A percentile compares a stretch with the other conserved stretches of the same genome.
Conservation (phyloP, 306 rosid species). For the Arachis hypogaea region DNA sequence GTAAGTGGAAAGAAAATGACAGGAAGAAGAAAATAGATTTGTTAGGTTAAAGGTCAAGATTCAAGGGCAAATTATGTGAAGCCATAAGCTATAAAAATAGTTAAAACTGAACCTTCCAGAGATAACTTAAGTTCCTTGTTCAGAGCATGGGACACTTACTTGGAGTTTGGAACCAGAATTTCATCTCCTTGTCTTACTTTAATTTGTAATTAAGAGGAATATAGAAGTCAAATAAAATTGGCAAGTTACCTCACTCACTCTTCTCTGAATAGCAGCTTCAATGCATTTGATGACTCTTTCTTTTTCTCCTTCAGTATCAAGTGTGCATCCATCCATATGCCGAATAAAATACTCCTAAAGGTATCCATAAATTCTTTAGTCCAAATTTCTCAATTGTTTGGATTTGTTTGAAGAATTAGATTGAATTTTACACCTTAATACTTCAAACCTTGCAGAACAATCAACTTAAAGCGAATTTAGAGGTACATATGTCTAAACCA, state of each 20-base stretch:
- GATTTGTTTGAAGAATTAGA: constrained; percentile 14
- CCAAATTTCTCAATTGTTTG: constrained; percentile 7
- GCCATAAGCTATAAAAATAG: constrained; percentile 1
- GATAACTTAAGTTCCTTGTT: constrained; percentile 2
- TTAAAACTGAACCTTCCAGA: not conserved
- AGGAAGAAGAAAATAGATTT: not conserved
- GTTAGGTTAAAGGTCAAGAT: not conserved
- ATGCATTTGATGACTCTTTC: constrained; percentile 87
- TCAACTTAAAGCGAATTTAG: constrained; percentile 17
- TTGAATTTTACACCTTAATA: constrained; percentile 1
- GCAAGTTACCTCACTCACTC: constrained; percentile 81
- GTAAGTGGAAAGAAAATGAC: constrained; percentile 10
- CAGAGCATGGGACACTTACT: constrained; percentile 11
- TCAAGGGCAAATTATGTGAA: constrained; percentile 1
- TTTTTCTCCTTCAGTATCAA: constrained; percentile 85
- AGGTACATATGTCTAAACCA: not conserved
- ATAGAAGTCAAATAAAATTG: constrained; percentile 14
- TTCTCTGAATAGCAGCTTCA: constrained; percentile 88
- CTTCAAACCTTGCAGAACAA: constrained; percentile 12
- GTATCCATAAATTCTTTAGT: constrained; percentile 32
- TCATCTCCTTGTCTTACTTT: not conserved
- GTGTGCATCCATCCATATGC: constrained; percentile 90
- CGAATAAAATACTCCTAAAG: constrained; percentile 79
- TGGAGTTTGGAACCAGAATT: constrained; percentile 10
- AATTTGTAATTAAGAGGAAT: constrained; percentile 12